phyloP scores from a whole-genome alignment of 139 green algal species.

The Coccomyxa sp. region DNA sequence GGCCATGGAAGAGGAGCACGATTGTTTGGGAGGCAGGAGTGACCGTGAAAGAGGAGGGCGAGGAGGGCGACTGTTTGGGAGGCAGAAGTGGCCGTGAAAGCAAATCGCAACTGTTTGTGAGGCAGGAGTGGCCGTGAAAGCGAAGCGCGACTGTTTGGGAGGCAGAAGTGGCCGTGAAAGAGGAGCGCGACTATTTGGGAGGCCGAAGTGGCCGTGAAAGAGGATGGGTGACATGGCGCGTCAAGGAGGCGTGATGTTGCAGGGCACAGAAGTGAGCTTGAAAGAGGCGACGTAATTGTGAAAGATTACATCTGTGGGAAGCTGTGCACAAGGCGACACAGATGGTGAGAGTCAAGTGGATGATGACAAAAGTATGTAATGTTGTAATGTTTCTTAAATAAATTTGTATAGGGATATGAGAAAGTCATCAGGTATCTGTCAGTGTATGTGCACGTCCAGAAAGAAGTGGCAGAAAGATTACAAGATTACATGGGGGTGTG shows the following conservation, averaged over 20 bases:
- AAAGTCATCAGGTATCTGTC: neutral
- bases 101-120: too few species aligned
- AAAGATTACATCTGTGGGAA: neutral
- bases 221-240: neutral
- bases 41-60: too few species aligned
- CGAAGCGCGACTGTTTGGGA: neutral
- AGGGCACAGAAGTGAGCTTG: neutral
- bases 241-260: neutral
- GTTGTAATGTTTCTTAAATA: slow-evolving; percentile 1
- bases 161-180: neutral
- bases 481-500: neutral
- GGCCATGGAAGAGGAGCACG: too few species aligned
- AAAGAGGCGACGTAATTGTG: neutral
- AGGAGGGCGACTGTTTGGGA: too few species aligned
- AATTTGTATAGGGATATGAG: neutral
- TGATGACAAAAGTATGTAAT: neutral
- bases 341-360: neutral
- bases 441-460: slow-evolving; percentile 1
- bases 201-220: too few species aligned
- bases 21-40: too few species aligned
- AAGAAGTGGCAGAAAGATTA: neutral
- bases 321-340: neutral
- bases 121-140: neutral
- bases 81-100: too few species aligned
- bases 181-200: neutral